phyloP scores from a whole-genome alignment of 257 asterid genomes.

The Solanum clarkiae region DNA sequence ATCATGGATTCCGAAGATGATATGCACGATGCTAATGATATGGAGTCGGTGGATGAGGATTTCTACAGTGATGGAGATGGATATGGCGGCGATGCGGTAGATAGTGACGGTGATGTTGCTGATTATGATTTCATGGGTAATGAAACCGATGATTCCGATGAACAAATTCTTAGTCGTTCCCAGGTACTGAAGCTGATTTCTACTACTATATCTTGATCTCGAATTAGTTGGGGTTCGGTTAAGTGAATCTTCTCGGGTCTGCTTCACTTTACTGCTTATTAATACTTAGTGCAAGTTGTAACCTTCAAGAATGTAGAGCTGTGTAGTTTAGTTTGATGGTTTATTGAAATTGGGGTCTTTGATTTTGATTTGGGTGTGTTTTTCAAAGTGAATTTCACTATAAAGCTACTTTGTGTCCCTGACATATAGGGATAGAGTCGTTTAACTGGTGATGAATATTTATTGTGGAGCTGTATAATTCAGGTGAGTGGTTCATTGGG shows the following conservation, averaged over 20 bases:
- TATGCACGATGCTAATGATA: constrained; percentile 87
- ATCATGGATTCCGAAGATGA: constrained; percentile 76
- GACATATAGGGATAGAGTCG: neutral
- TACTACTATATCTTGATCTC: neutral
- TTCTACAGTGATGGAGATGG: constrained; percentile 58
- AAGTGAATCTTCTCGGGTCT: neutral
- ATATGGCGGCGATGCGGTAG: constrained; percentile 20
- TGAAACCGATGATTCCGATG: constrained; percentile 50
- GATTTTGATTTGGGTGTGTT: neutral
- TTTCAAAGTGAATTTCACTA: neutral
- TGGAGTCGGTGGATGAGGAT: constrained; percentile 68
- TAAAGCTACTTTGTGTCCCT: neutral
- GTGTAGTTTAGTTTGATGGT: neutral
- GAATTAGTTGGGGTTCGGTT: neutral
- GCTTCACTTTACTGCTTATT: neutral
- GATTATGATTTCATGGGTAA: constrained; percentile 57
- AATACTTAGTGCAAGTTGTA: neutral
- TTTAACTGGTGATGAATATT: neutral
- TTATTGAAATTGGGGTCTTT: neutral
- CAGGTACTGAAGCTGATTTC: constrained; percentile 32
- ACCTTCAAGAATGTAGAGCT: neutral
- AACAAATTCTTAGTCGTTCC: constrained; percentile 37
- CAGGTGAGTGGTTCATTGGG: neutral
- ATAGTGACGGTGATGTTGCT: constrained; percentile 38
- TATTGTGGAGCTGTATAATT: neutral